Conservation (phyloP, 441 rosid genomes). For the Gossypium armourianum region DNA sequence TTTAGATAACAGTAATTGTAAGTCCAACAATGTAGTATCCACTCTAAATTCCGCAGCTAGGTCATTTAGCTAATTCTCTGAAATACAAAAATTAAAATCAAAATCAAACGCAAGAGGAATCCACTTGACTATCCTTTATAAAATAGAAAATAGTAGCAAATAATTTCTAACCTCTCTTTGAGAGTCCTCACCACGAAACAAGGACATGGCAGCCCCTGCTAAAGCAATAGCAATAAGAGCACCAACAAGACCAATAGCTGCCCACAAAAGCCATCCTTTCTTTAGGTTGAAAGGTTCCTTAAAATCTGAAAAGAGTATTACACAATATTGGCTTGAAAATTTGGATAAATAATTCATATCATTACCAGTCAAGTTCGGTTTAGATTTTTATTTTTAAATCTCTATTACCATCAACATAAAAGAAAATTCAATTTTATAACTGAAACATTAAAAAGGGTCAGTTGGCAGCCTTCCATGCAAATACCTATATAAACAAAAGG, state of each 20-base stretch:
- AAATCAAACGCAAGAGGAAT: background rate
- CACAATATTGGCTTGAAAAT: background rate
- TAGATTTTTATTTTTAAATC: background rate
- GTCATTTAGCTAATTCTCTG: constrained; percentile 7
- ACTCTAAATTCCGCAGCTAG: background rate
- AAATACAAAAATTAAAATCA: background rate
- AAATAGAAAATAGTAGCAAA: background rate
- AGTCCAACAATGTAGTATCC: background rate
- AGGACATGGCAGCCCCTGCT: constrained; percentile 36
- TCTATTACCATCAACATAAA: background rate
- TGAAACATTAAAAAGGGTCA: background rate
- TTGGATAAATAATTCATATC: background rate
- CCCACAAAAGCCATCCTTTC: constrained; percentile 64
- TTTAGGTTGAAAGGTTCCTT: constrained; percentile 50
- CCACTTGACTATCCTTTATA: background rate
- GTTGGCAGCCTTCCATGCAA: background rate
- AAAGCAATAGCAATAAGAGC: constrained; percentile 37
- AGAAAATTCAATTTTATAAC: background rate
- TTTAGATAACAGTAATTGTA: background rate
- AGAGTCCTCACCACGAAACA: constrained; percentile 25
- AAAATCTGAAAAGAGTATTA: constrained; percentile 34
- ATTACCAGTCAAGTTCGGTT: background rate
- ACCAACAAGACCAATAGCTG: constrained; percentile 42
- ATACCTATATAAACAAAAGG: background rate
- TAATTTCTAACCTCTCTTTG: constrained; percentile 15